Conservation (phyloP, 441 rosid genomes). For the Aleurites moluccanus region DNA sequence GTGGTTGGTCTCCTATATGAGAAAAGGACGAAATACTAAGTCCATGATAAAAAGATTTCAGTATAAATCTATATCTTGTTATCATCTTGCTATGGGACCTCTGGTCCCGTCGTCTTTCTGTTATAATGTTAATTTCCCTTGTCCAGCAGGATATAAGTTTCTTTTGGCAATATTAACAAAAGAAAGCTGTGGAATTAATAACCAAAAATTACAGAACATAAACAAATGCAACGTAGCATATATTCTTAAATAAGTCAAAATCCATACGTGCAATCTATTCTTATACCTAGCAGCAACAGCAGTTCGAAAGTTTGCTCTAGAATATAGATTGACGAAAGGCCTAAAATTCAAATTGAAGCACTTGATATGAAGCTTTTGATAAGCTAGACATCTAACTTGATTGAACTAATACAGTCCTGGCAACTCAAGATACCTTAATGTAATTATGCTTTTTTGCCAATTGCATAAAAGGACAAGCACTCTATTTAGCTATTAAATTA, state of each 20-base stretch:
- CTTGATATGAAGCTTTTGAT: background rate
- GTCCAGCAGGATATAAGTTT: background rate
- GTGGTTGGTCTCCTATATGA: slow-evolving; percentile 51
- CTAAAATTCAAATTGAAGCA: background rate
- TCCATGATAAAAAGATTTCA: slow-evolving; percentile 1
- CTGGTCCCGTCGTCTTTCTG: background rate
- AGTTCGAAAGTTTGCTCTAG: background rate
- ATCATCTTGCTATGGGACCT: background rate
- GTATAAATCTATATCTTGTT: background rate
- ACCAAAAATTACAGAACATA: background rate
- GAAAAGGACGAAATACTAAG: background rate
- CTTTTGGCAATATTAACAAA: background rate
- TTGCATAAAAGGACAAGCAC: background rate
- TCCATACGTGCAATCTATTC: background rate
- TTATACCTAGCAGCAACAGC: background rate
- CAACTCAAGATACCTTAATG: background rate
- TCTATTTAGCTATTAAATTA: background rate
- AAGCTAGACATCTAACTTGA: background rate
- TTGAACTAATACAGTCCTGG: background rate
- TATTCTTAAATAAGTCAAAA: background rate
- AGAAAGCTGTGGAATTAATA: background rate
- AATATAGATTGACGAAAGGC: background rate
- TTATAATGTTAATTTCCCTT: background rate
- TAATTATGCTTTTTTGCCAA: background rate
- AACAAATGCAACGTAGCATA: background rate